Evolutionary conservation across 106 monocot species (phyloP).

Genomic region (Acanthochlamys bracteata): DNA sequence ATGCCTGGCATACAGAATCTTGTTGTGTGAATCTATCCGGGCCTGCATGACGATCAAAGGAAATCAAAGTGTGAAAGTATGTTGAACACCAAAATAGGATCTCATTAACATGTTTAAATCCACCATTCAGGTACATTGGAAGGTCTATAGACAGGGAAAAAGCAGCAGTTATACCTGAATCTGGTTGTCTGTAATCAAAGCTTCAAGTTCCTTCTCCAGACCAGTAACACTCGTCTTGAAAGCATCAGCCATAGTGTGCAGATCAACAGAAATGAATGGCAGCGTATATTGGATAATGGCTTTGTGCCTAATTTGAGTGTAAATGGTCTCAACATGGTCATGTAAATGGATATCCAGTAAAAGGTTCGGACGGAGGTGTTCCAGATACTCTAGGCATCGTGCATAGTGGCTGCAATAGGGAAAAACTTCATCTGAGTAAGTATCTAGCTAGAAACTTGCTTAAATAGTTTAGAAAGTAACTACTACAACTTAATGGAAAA

Average conservation of each 20-base stretch:
- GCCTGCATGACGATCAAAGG: constrained; percentile 36
- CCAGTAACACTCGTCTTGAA: constrained; percentile 77
- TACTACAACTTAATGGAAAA: no score
- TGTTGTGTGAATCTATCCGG: constrained; percentile 89
- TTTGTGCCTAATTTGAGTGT: constrained; percentile 86
- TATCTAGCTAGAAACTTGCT: no score
- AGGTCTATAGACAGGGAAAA: neutral
- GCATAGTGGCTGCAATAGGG: constrained; percentile 65
- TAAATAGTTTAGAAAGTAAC: neutral
- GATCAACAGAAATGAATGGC: constrained; percentile 93
- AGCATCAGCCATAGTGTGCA: constrained; percentile 80
- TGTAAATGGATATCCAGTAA: constrained; percentile 85
- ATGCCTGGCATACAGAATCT: constrained; percentile 89
- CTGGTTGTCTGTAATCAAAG: constrained; percentile 82
- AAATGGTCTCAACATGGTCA: constrained; percentile 78
- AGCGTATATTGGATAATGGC: constrained; percentile 95
- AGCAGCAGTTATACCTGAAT: constrained; percentile 44
- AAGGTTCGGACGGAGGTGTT: constrained; percentile 69
- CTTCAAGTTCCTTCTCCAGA: constrained; percentile 88
- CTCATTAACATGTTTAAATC: neutral
- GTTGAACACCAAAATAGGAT: neutral
- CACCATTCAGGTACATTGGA: no score
- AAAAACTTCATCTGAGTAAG: neutral
- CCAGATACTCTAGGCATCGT: constrained; percentile 86
- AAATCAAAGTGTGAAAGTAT: neutral